phyloP scores from a whole-genome alignment of 257 asterid species.

The Ilex asprella region DNA sequence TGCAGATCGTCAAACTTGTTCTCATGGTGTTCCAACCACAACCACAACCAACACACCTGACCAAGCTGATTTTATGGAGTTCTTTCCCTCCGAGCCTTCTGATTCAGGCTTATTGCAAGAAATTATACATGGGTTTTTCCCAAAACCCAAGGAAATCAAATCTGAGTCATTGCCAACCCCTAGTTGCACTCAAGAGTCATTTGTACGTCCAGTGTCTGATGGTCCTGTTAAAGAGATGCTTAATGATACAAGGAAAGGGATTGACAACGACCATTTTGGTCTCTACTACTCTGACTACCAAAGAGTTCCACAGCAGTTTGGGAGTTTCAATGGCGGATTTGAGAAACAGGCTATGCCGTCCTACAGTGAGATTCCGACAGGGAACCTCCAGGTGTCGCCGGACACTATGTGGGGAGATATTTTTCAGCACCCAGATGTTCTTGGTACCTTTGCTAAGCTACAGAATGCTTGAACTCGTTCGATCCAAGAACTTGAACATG shows the following conservation, averaged over 20 bases:
- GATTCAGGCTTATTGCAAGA: slow-evolving; percentile 40
- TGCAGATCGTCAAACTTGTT: not conserved
- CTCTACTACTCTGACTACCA: slow-evolving; percentile 8
- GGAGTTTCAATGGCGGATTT: slow-evolving; percentile 16
- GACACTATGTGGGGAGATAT: slow-evolving; percentile 8
- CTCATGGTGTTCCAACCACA: slow-evolving; percentile 3
- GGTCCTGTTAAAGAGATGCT: not conserved
- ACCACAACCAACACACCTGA: not conserved
- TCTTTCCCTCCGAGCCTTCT: slow-evolving; percentile 43
- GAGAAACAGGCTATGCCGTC: slow-evolving; percentile 14
- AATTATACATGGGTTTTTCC: slow-evolving; percentile 40
- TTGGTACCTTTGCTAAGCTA: slow-evolving; percentile 22
- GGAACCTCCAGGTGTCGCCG: slow-evolving; percentile 11
- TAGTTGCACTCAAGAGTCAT: not conserved
- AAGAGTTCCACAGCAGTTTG: slow-evolving; percentile 15
- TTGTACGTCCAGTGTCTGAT: not conserved
- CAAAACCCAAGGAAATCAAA: slow-evolving; percentile 24
- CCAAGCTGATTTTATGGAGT: slow-evolving; percentile 36
- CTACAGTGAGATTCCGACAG: slow-evolving; percentile 11
- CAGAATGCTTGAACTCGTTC: slow-evolving; percentile 23
- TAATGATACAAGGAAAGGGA: slow-evolving; percentile 1
- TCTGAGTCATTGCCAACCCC: slow-evolving; percentile 7
- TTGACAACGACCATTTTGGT: slow-evolving; percentile 9
- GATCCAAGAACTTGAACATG: too few relatives aligned
- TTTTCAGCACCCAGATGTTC: slow-evolving; percentile 25